These are phyloP conservation scores for Solanum hybrid DNA, from an alignment of 305 asterid species.

Conservation along the genomic window DNA sequence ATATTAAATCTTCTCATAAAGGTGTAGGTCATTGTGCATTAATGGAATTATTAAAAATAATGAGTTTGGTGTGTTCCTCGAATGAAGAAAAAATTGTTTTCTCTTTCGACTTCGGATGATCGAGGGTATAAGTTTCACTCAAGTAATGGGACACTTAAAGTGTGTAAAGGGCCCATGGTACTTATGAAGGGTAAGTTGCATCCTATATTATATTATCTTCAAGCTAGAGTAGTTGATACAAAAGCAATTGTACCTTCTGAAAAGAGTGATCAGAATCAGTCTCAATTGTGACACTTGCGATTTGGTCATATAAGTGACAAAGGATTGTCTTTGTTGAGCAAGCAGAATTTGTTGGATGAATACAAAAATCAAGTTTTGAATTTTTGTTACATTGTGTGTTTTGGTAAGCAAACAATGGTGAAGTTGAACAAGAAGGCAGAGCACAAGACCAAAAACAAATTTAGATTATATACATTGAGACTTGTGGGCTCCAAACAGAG, in stretches of 20 bases:
- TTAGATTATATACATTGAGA: background rate
- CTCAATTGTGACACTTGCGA: background rate
- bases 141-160: background rate
- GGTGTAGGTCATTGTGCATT: background rate
- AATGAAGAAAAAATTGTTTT: background rate
- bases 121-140: background rate
- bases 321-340: background rate
- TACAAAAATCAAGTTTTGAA: background rate
- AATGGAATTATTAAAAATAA: background rate
- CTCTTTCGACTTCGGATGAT: background rate
- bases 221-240: background rate
- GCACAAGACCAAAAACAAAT: background rate
- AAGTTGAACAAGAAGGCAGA: background rate
- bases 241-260: background rate
- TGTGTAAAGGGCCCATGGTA: background rate
- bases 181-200: background rate
- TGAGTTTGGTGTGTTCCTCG: background rate
- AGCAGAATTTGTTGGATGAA: background rate
- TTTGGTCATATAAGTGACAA: background rate
- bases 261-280: background rate
- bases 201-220: background rate
- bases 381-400: background rate
- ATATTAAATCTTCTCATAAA: background rate
- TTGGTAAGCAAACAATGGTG: background rate
- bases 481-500: background rate